These are phyloP conservation scores for Trichosanthes truncata DNA, from an alignment of 306 rosid species.

Conservation along the genomic window DNA sequence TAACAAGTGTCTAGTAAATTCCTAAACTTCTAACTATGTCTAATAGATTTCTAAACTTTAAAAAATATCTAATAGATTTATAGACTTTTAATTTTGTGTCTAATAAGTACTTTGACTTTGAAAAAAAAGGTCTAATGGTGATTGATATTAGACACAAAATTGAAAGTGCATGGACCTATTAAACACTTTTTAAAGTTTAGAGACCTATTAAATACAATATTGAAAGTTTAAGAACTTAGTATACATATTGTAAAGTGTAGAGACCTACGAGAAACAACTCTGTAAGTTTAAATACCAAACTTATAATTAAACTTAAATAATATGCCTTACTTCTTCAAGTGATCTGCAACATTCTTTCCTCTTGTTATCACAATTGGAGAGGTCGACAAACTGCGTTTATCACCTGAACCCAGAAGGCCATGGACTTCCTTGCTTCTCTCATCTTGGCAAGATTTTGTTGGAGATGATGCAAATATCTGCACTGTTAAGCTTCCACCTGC, in stretches of 20 bases:
- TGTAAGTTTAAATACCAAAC: neutral
- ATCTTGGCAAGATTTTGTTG: slow-evolving; percentile 21
- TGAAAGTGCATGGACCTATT: neutral
- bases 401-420: slow-evolving; percentile 10
- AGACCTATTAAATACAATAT: neutral
- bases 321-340: slow-evolving; percentile 16
- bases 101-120: neutral
- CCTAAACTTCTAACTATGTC: neutral
- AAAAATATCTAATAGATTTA: neutral
- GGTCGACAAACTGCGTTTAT: slow-evolving; percentile 24
- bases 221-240: neutral
- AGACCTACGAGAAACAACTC: neutral
- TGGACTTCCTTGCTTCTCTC: slow-evolving; percentile 22
- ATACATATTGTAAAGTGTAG: neutral
- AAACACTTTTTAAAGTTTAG: neutral
- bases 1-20: neutral
- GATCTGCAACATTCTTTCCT: slow-evolving; percentile 29
- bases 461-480: slow-evolving; percentile 38
- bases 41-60: neutral
- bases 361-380: slow-evolving; percentile 29
- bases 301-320: neutral
- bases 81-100: neutral
- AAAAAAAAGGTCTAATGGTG: neutral
- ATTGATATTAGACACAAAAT: neutral
- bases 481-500: slow-evolving; percentile 65